Conservation (phyloP, 345 rosid species). For the Ricinus communis region DNA sequence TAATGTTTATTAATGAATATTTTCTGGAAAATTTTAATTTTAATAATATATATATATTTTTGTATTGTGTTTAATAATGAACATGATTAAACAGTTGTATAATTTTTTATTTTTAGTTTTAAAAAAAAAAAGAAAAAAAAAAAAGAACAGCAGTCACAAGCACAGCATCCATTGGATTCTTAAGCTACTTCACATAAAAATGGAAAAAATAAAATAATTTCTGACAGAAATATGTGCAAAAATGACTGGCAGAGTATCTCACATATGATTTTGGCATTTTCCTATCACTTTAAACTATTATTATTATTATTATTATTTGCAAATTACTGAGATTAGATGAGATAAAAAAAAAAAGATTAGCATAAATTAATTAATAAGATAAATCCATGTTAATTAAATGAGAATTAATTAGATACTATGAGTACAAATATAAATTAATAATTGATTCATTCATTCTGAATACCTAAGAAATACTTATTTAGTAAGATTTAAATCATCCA, state of each 20-base stretch:
- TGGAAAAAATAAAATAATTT: constrained; percentile 2
- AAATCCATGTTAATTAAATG: too few species aligned
- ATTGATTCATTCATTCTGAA: too few species aligned
- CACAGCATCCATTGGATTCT: neutral
- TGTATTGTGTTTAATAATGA: neutral
- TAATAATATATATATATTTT: neutral
- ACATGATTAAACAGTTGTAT: constrained; percentile 11
- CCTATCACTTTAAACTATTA: neutral
- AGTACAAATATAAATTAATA: too few species aligned
- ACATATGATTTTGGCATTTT: constrained; percentile 3
- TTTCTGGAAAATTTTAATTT: too few species aligned
- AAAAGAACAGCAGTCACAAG: neutral
- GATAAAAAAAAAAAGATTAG: neutral
- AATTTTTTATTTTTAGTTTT: neutral
- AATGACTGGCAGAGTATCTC: constrained; percentile 5
- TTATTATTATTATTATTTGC: too few species aligned
- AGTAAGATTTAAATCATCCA: too few species aligned
- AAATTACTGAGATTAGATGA: too few species aligned
- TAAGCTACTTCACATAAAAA: neutral
- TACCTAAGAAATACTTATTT: too few species aligned
- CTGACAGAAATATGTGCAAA: neutral
- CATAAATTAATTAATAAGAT: neutral
- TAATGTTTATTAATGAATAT: neutral
- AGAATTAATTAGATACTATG: too few species aligned
- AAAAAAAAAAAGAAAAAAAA: too few species aligned